Conservation (phyloP, 768 basidiomycete genomes). For the Boletus reticulatus region DNA sequence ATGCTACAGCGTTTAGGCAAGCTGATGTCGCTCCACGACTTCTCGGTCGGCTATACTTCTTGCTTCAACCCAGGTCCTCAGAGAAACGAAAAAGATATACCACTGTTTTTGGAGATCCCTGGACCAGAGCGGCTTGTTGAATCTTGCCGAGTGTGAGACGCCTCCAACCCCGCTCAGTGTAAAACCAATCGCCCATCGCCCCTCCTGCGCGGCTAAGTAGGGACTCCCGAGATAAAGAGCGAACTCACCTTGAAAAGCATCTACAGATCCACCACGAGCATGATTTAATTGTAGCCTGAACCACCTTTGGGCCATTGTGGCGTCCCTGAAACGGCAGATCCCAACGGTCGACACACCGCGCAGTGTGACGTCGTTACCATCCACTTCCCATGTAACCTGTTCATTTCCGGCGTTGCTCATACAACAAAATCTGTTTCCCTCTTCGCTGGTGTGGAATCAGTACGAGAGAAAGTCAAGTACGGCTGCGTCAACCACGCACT, state of each 20-base stretch:
- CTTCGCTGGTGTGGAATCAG: neutral
- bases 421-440: neutral
- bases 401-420: neutral
- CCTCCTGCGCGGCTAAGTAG: neutral
- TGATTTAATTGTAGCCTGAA: neutral
- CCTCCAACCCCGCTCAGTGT: conserved; percentile 3
- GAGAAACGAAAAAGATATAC: neutral
- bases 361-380: neutral
- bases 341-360: neutral
- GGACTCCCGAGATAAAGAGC: too few relatives aligned
- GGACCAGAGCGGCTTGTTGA: neutral
- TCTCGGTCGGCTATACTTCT: neutral
- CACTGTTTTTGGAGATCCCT: neutral
- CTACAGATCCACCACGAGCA: neutral
- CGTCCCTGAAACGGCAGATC: conserved; percentile 1
- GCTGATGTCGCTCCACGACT: neutral
- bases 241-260: conserved; percentile 1
- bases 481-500: neutral
- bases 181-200: conserved; percentile 1
- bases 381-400: neutral
- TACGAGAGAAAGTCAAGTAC: neutral
- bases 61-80: neutral
- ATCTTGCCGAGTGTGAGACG: conserved; percentile 1
- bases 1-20: neutral
- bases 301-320: conserved; percentile 1